These are phyloP conservation scores for Ehretia macrophylla DNA, from an alignment of 257 asterid species.

Conservation along the genomic window DNA sequence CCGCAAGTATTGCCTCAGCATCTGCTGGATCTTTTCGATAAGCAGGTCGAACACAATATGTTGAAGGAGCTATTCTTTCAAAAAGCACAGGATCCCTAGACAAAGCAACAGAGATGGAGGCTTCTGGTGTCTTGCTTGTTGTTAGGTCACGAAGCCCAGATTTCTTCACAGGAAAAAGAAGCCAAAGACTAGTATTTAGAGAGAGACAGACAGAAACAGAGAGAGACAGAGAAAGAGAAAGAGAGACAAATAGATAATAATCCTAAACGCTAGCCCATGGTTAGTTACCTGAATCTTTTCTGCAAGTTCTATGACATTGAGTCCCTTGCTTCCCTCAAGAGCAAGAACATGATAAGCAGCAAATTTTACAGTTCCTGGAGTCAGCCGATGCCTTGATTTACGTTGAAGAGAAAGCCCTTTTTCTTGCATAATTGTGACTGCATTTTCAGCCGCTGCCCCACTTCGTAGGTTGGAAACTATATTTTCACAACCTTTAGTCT, in stretches of 20 bases:
- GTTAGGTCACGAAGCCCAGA: slow-evolving; percentile 97
- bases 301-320: slow-evolving; percentile 88
- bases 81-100: slow-evolving; percentile 96
- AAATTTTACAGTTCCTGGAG: slow-evolving; percentile 98
- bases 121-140: slow-evolving; percentile 99
- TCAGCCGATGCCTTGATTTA: slow-evolving; percentile 84
- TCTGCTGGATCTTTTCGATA: slow-evolving; percentile 95
- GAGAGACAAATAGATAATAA: no score
- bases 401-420: slow-evolving; percentile 78
- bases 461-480: slow-evolving; percentile 77
- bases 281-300: slow-evolving; percentile 90
- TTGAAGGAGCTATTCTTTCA: slow-evolving; percentile 97
- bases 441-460: slow-evolving; percentile 93
- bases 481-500: slow-evolving; percentile 90
- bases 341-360: slow-evolving; percentile 99
- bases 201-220: neutral
- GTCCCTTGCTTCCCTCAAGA: slow-evolving; percentile 94
- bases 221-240: neutral
- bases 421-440: slow-evolving; percentile 90
- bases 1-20: slow-evolving; percentile 74
- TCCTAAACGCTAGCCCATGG: slow-evolving; percentile 3
- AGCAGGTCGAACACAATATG: slow-evolving; percentile 86
- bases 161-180: slow-evolving; percentile 39
- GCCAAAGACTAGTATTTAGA: slow-evolving; percentile 16
- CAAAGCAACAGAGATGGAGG: slow-evolving; percentile 97